Conservation (phyloP, 1,139 yeast genomes). For the Geotrichum klebahnii region DNA sequence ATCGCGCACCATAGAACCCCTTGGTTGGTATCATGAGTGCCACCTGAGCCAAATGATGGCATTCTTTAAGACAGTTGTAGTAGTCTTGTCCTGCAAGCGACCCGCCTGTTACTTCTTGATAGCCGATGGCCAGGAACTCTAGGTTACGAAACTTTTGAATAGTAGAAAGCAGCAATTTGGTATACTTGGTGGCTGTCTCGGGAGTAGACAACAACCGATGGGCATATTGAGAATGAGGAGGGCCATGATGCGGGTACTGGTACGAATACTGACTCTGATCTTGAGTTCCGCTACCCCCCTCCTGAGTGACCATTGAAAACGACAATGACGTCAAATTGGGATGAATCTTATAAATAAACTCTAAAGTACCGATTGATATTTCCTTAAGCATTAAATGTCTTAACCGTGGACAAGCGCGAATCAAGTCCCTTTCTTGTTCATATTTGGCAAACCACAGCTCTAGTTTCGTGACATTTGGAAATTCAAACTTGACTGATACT, state of each 20-base stretch:
- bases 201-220: not conserved
- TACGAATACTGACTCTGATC: not conserved
- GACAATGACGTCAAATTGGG: constrained; percentile 11
- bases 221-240: not conserved
- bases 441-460: constrained; percentile 15
- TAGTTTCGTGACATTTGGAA: constrained; percentile 11
- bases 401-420: constrained; percentile 8
- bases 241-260: not conserved
- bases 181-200: constrained; percentile 4
- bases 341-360: constrained; percentile 1
- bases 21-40: constrained; percentile 15
- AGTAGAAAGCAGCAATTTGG: constrained; percentile 1
- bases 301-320: constrained; percentile 15
- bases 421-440: constrained; percentile 10
- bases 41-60: constrained; percentile 5
- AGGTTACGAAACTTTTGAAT: constrained; percentile 2
- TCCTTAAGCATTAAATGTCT: constrained; percentile 8
- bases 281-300: not conserved
- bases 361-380: constrained; percentile 6
- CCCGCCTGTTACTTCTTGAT: constrained; percentile 12
- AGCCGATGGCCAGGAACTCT: constrained; percentile 10
- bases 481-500: constrained; percentile 3
- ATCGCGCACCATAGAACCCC: constrained; percentile 14
- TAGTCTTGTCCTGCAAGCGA: constrained; percentile 7
- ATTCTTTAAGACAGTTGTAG: not conserved